A percentile compares a stretch with the other conserved stretches of the same genome.
Evolutionary conservation across 2,329 filamentous ascomycete species (phyloP).

Genomic region (Lecanosticta acicola): DNA sequence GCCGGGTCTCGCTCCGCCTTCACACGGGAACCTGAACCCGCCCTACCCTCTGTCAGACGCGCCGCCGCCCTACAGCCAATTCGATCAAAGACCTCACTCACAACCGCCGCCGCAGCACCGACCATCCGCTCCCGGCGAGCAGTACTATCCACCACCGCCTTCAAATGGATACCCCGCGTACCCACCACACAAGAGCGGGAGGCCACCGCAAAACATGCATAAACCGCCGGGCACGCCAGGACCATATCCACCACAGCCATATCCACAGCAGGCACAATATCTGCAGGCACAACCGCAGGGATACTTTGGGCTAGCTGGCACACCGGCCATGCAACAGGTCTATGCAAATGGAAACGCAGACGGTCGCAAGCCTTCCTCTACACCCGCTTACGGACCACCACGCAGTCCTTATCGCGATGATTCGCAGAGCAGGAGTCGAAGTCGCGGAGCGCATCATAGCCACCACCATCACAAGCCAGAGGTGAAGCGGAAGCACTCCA

Average conservation of each 20-base stretch:
- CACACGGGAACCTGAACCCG: constrained; percentile 1
- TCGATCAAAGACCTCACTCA: constrained; percentile 23
- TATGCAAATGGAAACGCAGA: constrained; percentile 8
- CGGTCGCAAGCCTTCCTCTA: constrained; percentile 11
- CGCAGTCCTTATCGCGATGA: constrained; percentile 14
- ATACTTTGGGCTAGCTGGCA: constrained; percentile 11
- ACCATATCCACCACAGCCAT: constrained; percentile 8
- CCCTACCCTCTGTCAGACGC: constrained; percentile 28
- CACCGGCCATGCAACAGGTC: constrained; percentile 12
- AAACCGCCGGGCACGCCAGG: constrained; percentile 11
- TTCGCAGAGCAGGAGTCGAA: constrained; percentile 18
- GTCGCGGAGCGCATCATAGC: constrained; percentile 18
- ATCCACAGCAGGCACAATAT: constrained; percentile 19
- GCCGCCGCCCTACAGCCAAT: constrained; percentile 26
- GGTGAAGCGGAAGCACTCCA: constrained; percentile 19
- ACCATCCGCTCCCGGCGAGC: constrained; percentile 16
- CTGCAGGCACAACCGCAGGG: constrained; percentile 9
- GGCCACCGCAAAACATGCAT: constrained; percentile 11
- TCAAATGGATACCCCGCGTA: constrained; percentile 13
- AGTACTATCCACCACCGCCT: constrained; percentile 20
- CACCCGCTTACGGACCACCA: constrained; percentile 15
- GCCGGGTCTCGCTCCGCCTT: constrained; percentile 12
- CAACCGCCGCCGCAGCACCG: constrained; percentile 28
- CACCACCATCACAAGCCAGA: constrained; percentile 18
- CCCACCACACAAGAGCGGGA: constrained; percentile 15